phyloP scores from a whole-genome alignment of 768 basidiomycete genomes.

The Tylopilus rubrobrunneus region DNA sequence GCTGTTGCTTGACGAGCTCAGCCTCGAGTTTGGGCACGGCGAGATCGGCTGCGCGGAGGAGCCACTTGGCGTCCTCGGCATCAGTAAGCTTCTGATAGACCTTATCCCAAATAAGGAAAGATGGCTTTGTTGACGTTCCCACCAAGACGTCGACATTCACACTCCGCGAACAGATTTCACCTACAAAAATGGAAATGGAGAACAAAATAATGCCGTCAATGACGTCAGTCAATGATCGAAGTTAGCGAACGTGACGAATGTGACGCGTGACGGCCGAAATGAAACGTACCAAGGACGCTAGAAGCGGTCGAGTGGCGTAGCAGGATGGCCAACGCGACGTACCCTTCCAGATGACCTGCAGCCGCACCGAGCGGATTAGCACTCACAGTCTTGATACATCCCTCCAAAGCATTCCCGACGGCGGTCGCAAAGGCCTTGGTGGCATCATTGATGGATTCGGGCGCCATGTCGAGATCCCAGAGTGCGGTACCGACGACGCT shows the following conservation, averaged over 20 bases:
- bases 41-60: slow-evolving; percentile 61
- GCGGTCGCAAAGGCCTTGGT: slow-evolving; percentile 50
- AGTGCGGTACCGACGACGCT: slow-evolving; percentile 58
- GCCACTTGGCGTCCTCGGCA: slow-evolving; percentile 67
- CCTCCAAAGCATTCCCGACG: slow-evolving; percentile 62
- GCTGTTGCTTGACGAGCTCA: slow-evolving; percentile 51
- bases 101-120: slow-evolving; percentile 86
- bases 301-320: slow-evolving; percentile 53
- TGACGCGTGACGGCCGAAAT: not conserved
- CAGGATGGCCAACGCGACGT: slow-evolving; percentile 66
- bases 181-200: slow-evolving; percentile 25
- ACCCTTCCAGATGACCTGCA: slow-evolving; percentile 79
- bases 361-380: slow-evolving; percentile 55
- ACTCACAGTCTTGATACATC: slow-evolving; percentile 60
- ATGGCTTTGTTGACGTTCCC: slow-evolving; percentile 60
- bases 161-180: slow-evolving; percentile 47
- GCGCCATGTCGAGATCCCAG: slow-evolving; percentile 41
- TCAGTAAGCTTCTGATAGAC: slow-evolving; percentile 71
- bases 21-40: slow-evolving; percentile 42
- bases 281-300: slow-evolving; percentile 49
- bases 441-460: slow-evolving; percentile 33
- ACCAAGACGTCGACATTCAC: slow-evolving; percentile 44
- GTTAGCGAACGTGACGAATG: not conserved
- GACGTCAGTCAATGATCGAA: not conserved
- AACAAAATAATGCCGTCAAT: not conserved